Conservation (phyloP, 441 rosid species). For the Jatropha multifida region DNA sequence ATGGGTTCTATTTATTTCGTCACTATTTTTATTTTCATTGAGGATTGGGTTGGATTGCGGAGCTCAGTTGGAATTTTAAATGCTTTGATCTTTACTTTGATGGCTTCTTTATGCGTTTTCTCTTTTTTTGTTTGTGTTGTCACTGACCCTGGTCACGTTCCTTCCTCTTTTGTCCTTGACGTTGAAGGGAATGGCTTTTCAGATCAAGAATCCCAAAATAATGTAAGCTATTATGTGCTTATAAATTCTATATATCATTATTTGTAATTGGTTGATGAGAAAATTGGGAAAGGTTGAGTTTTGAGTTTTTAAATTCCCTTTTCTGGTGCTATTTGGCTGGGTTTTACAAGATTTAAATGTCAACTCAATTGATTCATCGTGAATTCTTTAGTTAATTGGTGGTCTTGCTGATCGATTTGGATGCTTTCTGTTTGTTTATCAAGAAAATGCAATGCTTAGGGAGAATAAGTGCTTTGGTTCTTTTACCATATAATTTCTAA, state of each 20-base stretch:
- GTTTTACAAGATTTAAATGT: not conserved
- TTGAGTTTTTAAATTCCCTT: not conserved
- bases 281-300: not conserved
- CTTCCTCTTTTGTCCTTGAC: constrained; percentile 66
- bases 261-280: constrained; percentile 20
- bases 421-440: not conserved
- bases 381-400: not conserved
- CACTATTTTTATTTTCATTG: constrained; percentile 62
- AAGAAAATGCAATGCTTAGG: not conserved
- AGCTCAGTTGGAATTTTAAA: constrained; percentile 61
- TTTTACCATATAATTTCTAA: not conserved
- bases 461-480: not conserved
- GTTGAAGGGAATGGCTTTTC: constrained; percentile 44
- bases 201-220: constrained; percentile 40
- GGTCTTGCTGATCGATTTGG: not conserved
- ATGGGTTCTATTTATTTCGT: constrained; percentile 61
- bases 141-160: constrained; percentile 71
- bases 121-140: constrained; percentile 55
- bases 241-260: not conserved
- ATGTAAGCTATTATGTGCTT: constrained; percentile 36
- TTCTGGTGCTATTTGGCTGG: not conserved
- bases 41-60: constrained; percentile 63
- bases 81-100: constrained; percentile 47
- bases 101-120: constrained; percentile 51
- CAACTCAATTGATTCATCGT: not conserved